phyloP scores from a whole-genome alignment of 2,329 filamentous ascomycete genomes.

The Stachybotrys chlorohalonatus region DNA sequence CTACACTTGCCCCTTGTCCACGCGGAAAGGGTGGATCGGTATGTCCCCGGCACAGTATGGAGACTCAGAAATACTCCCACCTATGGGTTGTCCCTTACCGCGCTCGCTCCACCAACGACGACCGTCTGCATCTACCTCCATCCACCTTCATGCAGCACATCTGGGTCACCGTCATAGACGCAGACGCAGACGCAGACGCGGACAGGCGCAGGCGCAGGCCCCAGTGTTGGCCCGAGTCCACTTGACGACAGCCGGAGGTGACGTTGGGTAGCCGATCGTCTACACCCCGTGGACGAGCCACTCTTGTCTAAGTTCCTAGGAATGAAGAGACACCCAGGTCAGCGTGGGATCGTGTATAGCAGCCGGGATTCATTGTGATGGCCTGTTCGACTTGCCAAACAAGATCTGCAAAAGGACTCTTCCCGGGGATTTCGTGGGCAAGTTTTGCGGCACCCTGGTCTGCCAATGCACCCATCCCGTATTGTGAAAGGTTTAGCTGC shows the following conservation, averaged over 20 bases:
- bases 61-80: too few relatives aligned
- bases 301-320: not conserved
- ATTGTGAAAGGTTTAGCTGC: not conserved
- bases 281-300: not conserved
- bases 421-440: not conserved
- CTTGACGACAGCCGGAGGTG: not conserved
- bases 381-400: too few relatives aligned
- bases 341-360: not conserved
- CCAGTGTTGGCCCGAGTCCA: not conserved
- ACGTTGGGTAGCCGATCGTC: not conserved
- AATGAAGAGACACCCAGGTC: not conserved
- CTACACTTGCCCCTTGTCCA: too few relatives aligned
- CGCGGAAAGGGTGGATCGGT: too few relatives aligned
- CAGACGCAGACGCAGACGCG: not conserved
- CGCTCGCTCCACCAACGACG: too few relatives aligned
- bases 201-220: not conserved
- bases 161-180: not conserved
- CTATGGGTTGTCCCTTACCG: too few relatives aligned
- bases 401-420: too few relatives aligned
- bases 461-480: not conserved
- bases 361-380: not conserved
- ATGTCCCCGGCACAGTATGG: too few relatives aligned
- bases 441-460: not conserved
- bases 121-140: too few relatives aligned
- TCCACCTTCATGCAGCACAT: not conserved